These are phyloP conservation scores for Aspergillus awamori DNA, from an alignment of 2,329 filamentous ascomycete species.

Conservation along the genomic window DNA sequence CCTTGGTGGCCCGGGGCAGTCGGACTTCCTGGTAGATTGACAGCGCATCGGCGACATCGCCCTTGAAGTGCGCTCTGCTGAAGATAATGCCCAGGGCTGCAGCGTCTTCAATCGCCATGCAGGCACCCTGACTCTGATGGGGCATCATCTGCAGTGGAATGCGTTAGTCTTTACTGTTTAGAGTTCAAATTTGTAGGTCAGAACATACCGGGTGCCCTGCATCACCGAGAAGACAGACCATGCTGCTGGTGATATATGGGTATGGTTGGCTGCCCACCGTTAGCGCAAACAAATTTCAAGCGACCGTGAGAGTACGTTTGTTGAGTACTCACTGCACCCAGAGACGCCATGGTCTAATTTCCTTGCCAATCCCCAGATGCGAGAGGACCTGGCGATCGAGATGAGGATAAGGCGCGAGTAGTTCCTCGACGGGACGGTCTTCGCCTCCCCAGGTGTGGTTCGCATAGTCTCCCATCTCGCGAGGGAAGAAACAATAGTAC, in stretches of 20 bases:
- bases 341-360: conserved; percentile 68
- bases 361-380: conserved; percentile 63
- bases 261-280: conserved; percentile 53
- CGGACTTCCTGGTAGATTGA: conserved; percentile 57
- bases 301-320: neutral
- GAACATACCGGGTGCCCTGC: conserved; percentile 63
- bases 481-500: conserved; percentile 72
- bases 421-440: conserved; percentile 57
- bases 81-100: conserved; percentile 66
- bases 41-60: conserved; percentile 54
- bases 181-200: neutral
- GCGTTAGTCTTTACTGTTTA: neutral
- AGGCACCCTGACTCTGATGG: conserved; percentile 69
- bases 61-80: conserved; percentile 50
- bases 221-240: conserved; percentile 64
- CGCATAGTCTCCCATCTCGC: conserved; percentile 62
- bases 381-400: conserved; percentile 61
- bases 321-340: conserved; percentile 55
- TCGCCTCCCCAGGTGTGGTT: conserved; percentile 63
- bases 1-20: conserved; percentile 57
- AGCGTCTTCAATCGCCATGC: conserved; percentile 70
- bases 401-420: conserved; percentile 62
- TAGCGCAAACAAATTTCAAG: neutral
- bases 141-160: conserved; percentile 62
- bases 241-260: conserved; percentile 56